phyloP scores from a whole-genome alignment of 1,284 basidiomycete genomes.

The Cystobasidium slooffiae region DNA sequence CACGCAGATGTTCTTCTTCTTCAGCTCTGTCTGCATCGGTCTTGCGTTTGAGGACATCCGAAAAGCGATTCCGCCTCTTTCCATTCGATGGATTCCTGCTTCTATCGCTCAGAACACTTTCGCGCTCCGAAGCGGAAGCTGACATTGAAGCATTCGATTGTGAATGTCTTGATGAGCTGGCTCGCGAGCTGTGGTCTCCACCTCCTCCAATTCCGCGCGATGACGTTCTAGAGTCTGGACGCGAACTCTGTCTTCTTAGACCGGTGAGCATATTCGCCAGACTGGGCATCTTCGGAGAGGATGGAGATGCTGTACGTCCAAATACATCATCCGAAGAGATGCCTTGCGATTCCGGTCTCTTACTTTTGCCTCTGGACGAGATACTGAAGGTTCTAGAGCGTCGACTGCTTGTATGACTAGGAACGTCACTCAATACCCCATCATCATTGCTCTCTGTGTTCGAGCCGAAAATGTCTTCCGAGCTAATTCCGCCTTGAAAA shows the following conservation, averaged over 20 bases:
- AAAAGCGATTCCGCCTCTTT: slow-evolving; percentile 1
- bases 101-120: neutral
- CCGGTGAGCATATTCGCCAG: slow-evolving; percentile 6
- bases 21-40: slow-evolving; percentile 16
- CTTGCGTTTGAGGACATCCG: slow-evolving; percentile 1
- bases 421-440: neutral
- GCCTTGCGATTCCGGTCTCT: slow-evolving; percentile 6
- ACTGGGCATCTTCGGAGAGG: neutral
- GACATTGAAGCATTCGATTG: slow-evolving; percentile 7
- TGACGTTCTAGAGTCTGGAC: neutral
- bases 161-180: slow-evolving; percentile 13
- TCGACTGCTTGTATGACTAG: slow-evolving; percentile 1
- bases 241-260: neutral
- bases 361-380: slow-evolving; percentile 4
- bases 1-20: slow-evolving; percentile 37
- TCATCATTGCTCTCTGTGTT: slow-evolving; percentile 29
- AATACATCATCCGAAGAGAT: neutral
- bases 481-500: slow-evolving; percentile 30
- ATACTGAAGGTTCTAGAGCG: slow-evolving; percentile 14
- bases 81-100: neutral
- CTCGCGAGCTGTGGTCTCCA: neutral
- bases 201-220: neutral
- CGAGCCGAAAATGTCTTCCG: slow-evolving; percentile 35
- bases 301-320: slow-evolving; percentile 18
- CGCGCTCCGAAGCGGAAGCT: slow-evolving; percentile 21